Evolutionary conservation across 2,329 filamentous ascomycete species (phyloP).

Genomic region (Fusarium temperatum): DNA sequence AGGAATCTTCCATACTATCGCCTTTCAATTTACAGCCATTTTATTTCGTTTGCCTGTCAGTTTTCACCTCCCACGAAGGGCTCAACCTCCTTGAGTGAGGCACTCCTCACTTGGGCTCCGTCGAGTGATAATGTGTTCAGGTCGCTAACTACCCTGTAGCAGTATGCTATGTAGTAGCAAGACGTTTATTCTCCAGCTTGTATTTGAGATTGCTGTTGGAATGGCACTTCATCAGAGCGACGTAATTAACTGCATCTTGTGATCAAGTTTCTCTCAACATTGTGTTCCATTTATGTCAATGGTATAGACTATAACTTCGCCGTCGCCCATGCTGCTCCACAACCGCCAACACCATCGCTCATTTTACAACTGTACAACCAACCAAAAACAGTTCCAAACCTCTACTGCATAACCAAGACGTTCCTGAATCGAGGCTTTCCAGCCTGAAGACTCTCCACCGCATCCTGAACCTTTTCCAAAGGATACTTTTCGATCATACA

Average conservation of each 20-base stretch:
- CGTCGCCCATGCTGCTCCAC: neutral
- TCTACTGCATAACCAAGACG: conserved; percentile 48
- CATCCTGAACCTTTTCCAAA: conserved; percentile 59
- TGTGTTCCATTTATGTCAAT: neutral
- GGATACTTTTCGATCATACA: conserved; percentile 73
- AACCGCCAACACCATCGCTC: neutral
- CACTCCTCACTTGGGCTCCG: no score
- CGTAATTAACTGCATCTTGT: neutral
- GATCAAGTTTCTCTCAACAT: neutral
- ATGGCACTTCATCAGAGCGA: rapidly evolving
- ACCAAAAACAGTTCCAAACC: neutral
- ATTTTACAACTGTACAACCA: neutral
- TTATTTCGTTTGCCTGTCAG: no score
- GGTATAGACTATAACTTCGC: neutral
- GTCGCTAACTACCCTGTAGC: neutral
- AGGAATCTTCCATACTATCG: rapidly evolving
- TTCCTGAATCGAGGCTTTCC: conserved; percentile 58
- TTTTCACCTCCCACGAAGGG: no score
- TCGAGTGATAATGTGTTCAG: no score
- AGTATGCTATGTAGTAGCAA: neutral
- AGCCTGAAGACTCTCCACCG: conserved; percentile 52
- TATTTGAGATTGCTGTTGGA: neutral
- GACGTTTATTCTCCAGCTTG: neutral
- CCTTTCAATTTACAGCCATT: neutral
- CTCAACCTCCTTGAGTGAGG: no score